These are phyloP conservation scores for Pisolithus albus DNA, from an alignment of 768 basidiomycete species.

Conservation along the genomic window DNA sequence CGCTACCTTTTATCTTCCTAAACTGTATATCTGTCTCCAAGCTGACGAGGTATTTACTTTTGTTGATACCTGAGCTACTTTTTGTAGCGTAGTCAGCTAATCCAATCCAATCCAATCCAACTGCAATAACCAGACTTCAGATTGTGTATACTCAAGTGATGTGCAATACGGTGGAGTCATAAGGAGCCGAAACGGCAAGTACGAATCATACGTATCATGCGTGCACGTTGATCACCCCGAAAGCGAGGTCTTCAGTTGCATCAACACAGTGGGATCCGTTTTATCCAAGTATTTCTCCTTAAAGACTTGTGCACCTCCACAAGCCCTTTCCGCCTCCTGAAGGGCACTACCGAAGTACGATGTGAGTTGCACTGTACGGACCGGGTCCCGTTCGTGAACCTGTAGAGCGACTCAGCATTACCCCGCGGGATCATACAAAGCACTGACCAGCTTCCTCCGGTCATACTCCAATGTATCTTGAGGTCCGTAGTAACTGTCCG, in stretches of 20 bases:
- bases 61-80: too few relatives aligned
- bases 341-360: constrained; percentile 51
- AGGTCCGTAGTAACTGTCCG: constrained; percentile 52
- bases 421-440: background rate
- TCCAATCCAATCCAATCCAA: too few relatives aligned
- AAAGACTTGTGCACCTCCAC: constrained; percentile 55
- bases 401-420: constrained; percentile 26
- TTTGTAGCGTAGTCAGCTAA: too few relatives aligned
- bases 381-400: constrained; percentile 66
- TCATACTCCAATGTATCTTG: constrained; percentile 69
- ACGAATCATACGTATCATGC: background rate
- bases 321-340: constrained; percentile 54
- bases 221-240: constrained; percentile 3
- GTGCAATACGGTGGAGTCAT: background rate
- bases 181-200: background rate
- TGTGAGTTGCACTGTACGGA: constrained; percentile 61
- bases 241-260: constrained; percentile 58
- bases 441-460: constrained; percentile 64
- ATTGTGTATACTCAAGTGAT: too few relatives aligned
- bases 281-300: constrained; percentile 53
- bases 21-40: too few relatives aligned
- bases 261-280: constrained; percentile 67
- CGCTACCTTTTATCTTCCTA: too few relatives aligned
- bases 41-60: too few relatives aligned
- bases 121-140: too few relatives aligned